Evolutionary conservation across 345 rosid genomes (phyloP).

Genomic region (Citrus australasica): DNA sequence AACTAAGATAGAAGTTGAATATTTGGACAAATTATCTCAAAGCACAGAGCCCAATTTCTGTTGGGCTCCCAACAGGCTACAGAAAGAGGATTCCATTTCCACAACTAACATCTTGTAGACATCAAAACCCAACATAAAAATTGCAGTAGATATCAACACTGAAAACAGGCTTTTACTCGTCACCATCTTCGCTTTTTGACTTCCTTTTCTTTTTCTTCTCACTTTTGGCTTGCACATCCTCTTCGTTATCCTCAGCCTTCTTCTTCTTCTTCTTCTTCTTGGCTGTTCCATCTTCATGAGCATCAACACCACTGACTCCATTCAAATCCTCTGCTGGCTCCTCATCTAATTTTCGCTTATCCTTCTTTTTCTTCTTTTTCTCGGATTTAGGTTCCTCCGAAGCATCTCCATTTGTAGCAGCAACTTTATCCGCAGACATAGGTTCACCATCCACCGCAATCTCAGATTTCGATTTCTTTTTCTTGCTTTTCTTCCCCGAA

Average conservation of each 20-base stretch:
- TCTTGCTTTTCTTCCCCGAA: slow-evolving; percentile 58
- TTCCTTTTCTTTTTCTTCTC: slow-evolving; percentile 44
- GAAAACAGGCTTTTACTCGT: slow-evolving; percentile 19
- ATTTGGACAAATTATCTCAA: neutral
- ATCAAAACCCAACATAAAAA: neutral
- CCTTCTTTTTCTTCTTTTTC: slow-evolving; percentile 47
- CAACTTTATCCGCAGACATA: slow-evolving; percentile 30
- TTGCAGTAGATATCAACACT: neutral
- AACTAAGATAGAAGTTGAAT: neutral
- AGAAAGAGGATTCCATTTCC: neutral
- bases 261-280: slow-evolving; percentile 34
- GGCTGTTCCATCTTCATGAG: slow-evolving; percentile 34
- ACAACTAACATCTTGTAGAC: slow-evolving; percentile 1
- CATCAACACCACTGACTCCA: slow-evolving; percentile 21
- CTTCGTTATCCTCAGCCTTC: slow-evolving; percentile 30
- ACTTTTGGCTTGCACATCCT: slow-evolving; percentile 21
- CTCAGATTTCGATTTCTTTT: slow-evolving; percentile 49
- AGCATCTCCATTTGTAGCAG: slow-evolving; percentile 32
- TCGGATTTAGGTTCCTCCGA: slow-evolving; percentile 44
- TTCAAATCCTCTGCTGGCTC: slow-evolving; percentile 17
- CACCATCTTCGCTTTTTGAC: slow-evolving; percentile 34
- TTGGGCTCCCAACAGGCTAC: neutral
- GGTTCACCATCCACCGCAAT: slow-evolving; percentile 32
- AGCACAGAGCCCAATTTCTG: neutral
- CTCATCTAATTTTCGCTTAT: slow-evolving; percentile 41